A percentile compares a stretch with the other conserved stretches of the same genome.
These are phyloP conservation scores for Microsporum ferrugineum DNA, from an alignment of 2,329 filamentous ascomycete genomes.

Conservation along the genomic window DNA sequence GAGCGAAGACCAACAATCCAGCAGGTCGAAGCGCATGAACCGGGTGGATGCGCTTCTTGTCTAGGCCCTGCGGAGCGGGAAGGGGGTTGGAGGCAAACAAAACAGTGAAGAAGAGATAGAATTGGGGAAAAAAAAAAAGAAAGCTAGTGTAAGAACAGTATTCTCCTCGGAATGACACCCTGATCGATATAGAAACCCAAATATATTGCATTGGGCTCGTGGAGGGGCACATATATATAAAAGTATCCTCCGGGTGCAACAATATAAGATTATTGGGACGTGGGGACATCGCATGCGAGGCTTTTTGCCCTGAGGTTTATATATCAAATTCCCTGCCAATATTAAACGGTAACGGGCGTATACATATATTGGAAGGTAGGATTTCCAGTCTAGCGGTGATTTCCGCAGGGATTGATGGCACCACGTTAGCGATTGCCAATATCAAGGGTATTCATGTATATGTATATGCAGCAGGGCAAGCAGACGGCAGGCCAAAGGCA, in stretches of 20 bases:
- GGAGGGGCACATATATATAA: neutral
- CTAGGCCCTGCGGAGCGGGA: neutral
- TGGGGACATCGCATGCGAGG: neutral
- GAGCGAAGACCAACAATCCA: neutral
- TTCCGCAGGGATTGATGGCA: neutral
- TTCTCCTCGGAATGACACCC: slow-evolving; percentile 3
- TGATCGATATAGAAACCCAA: neutral
- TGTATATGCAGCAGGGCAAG: neutral
- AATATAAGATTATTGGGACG: slow-evolving; percentile 1
- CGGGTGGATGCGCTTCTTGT: slow-evolving; percentile 4
- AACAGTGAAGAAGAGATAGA: neutral
- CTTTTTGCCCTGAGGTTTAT: neutral
- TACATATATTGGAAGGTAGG: neutral
- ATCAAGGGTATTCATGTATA: neutral
- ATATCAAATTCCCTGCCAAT: neutral
- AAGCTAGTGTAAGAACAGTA: neutral
- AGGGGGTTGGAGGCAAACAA: neutral
- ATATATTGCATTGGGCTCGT: neutral
- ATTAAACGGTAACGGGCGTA: neutral
- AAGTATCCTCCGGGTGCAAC: neutral
- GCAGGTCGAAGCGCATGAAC: slow-evolving; percentile 4
- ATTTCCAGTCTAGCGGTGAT: slow-evolving; percentile 1
- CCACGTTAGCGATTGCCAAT: neutral
- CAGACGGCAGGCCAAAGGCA: neutral
- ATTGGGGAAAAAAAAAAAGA: neutral